Evolutionary conservation across 768 basidiomycete species (phyloP).

Genomic region (Gelatoporia subvermispora): DNA sequence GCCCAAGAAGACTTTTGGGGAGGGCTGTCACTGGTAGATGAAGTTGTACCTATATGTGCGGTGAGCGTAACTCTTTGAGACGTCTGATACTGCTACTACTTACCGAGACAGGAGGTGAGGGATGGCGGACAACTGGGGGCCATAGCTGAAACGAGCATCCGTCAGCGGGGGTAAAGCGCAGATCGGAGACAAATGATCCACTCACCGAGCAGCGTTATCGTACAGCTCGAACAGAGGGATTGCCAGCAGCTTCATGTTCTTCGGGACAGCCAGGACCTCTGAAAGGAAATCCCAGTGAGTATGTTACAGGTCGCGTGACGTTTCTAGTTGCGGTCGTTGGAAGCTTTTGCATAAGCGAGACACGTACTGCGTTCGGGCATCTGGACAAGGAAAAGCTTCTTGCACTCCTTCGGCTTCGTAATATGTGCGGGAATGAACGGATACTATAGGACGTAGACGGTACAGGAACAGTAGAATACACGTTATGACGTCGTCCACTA

Average conservation of each 20-base stretch:
- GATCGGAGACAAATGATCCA: background rate
- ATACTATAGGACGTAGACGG: slow-evolving; percentile 49
- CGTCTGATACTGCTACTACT: slow-evolving; percentile 12
- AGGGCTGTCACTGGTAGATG: slow-evolving; percentile 55
- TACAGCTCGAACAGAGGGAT: slow-evolving; percentile 97
- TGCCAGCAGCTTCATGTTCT: slow-evolving; percentile 98
- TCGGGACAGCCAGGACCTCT: slow-evolving; percentile 96
- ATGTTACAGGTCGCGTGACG: too few relatives aligned
- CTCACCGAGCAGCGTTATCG: slow-evolving; percentile 87
- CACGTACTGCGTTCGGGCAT: slow-evolving; percentile 90
- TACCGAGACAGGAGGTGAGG: slow-evolving; percentile 87
- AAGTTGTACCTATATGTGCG: slow-evolving; percentile 51
- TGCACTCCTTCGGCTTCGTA: slow-evolving; percentile 97
- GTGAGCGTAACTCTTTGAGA: background rate
- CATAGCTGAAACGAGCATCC: slow-evolving; percentile 48
- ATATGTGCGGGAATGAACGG: slow-evolving; percentile 94
- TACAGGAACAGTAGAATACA: background rate
- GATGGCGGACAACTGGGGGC: slow-evolving; percentile 91
- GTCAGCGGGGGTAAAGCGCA: background rate
- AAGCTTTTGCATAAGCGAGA: background rate
- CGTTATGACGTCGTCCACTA: background rate
- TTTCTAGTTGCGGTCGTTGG: too few relatives aligned
- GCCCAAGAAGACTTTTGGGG: background rate
- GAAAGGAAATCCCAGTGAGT: background rate
- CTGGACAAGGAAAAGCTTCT: slow-evolving; percentile 91